Conservation (phyloP, 2,329 filamentous ascomycete species). For the Xylariaceae sp. region DNA sequence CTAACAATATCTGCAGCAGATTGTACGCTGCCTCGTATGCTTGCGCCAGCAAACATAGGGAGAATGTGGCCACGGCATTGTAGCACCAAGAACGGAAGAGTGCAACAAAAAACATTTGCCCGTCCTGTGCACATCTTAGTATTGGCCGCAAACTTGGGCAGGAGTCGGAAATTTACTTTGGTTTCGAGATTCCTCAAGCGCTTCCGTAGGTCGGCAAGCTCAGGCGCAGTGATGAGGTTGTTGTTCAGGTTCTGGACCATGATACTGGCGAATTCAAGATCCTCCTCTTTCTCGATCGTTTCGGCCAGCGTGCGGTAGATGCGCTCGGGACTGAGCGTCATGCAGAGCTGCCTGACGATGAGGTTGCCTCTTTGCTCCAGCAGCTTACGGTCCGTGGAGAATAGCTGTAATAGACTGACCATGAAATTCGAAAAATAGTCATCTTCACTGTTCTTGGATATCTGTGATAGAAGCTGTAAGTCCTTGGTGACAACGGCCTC, state of each 20-base stretch:
- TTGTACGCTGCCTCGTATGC: constrained; percentile 98
- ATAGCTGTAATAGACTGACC: constrained; percentile 92
- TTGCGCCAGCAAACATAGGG: constrained; percentile 88
- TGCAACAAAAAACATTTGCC: constrained; percentile 91
- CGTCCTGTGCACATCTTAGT: constrained; percentile 59
- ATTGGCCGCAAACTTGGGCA: neutral
- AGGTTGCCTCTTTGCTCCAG: constrained; percentile 91
- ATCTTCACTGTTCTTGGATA: constrained; percentile 93
- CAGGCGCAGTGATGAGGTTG: constrained; percentile 95
- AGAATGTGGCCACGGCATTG: constrained; percentile 97
- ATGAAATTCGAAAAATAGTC: constrained; percentile 98
- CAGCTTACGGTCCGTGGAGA: constrained; percentile 88
- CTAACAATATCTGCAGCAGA: constrained; percentile 88
- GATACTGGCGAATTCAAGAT: constrained; percentile 97
- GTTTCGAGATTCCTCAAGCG: constrained; percentile 86
- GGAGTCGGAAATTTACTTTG: constrained; percentile 50
- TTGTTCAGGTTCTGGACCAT: constrained; percentile 99
- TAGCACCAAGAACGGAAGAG: constrained; percentile 98
- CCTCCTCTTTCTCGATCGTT: constrained; percentile 95
- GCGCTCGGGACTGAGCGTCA: constrained; percentile 87
- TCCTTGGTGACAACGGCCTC: constrained; percentile 96
- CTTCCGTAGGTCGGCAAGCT: constrained; percentile 87
- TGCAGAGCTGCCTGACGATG: constrained; percentile 92
- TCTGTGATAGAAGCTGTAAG: constrained; percentile 88
- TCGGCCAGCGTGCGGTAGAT: constrained; percentile 96